Evolutionary conservation across 208 protist genomes (phyloP), one percentile per base, ranked within the genome.

Genomic region (Porcisia deanei): DNA sequence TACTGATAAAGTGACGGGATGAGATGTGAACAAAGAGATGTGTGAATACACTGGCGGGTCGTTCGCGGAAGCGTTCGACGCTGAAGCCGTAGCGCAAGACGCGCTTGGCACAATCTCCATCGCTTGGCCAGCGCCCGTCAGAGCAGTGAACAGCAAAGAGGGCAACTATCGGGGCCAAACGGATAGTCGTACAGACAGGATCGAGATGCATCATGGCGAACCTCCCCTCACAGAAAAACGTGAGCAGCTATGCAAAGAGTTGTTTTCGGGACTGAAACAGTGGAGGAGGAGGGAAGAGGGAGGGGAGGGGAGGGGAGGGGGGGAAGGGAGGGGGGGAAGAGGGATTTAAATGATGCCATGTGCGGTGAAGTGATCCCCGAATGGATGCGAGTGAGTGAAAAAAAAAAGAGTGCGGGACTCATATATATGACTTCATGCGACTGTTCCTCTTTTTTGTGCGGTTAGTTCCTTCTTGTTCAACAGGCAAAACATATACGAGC

Each of bases 21-120:
- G 76, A 83, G 37, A 81, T 74, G 74, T 94, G 90, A 7, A 94
- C 82, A 70, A 94, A 94, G 9, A 92, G 59, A 58, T 92, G 87
- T 6, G 90, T 94, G 4, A 90, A 25, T 14, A 92, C 55, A 1
- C 82, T 84, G 2, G 58, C 16, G 1, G 83, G 86, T 8, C 61
- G 72, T n/a, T 76, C 71, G 22, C 67, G 66, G 64, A 89, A 85
- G 7, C 74, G 12, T 8, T 75, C 34, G 7, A 85, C 75, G 72
- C 78, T 84, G 65, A 94, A 92, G 61, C 88, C 88, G 73, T 90
- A 86, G 14, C 77, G 64, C 30, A 83, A 52, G 8, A 85, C 85
- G 54, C 88, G 84, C 39, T 70, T 64, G 10, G 76, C 66, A 25
- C 81, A 82, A 58, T 88, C 81, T 34, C 74, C 53, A 43, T 82